Evolutionary conservation across 2,329 filamentous ascomycete genomes (phyloP), one percentile per base, ranked within the genome.

Genomic region (Colletotrichum falcatum): DNA sequence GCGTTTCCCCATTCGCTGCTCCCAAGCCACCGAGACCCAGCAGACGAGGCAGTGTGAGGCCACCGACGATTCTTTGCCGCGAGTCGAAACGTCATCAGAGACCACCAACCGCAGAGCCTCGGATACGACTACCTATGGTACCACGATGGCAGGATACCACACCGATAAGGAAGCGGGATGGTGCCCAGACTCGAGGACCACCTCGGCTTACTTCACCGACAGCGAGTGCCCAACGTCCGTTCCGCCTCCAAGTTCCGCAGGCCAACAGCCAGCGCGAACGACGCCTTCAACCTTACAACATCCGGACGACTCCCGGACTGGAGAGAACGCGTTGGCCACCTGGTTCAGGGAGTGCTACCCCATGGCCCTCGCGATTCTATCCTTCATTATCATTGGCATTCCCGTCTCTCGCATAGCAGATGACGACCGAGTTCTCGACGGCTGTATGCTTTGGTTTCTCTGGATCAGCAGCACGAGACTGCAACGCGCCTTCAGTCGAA

Each of bases 391-490:
- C 0, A 42, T 86, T 9, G 85, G 84, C 2, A 70, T 84, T 0
- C 85, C 85, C 0, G 68, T 87, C 0, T 81, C 84, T 0, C 73
- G 76, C 3, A 49, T 66, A 0, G 72, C 74, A 0, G 66, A 75
- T 2, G 80, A 82, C 61, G 79, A 83, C 28, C 78, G 81, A 0
- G 74, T 82, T 2, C 79, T 89, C 5, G 83, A 88, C 46, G 83
- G 83, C 0, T 82, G 81, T 30, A 78, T 84, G 16, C 77, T 88
- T 5, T 83, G 86, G 74, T 83, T 85, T 48, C 72, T 85, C 51
- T 90, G 88, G 88, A 80, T 83, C 14, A 75, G 78, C 20, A 80
- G 81, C 6, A 78, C 84, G 3, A 75, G 77, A 0, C 62, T 81
- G 3, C 85, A 87, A 56, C 74, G 76, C 0, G 56, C 72, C 7